Evolutionary conservation across 257 asterid species (phyloP).

Genomic region (Fraxinus anomala): DNA sequence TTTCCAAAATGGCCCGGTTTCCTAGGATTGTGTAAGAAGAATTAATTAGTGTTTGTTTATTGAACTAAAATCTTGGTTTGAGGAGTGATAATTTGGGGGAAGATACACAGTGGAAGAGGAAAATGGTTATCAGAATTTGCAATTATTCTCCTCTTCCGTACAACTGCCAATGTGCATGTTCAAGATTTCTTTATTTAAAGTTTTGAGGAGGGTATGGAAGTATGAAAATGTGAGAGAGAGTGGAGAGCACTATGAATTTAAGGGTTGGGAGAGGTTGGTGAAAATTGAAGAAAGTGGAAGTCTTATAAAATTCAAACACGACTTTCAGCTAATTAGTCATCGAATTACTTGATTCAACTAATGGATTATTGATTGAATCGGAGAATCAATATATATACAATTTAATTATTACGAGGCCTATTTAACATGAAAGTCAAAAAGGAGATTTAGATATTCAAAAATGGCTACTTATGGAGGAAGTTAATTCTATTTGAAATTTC

Average conservation of each 20-base stretch:
- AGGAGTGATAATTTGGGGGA: neutral
- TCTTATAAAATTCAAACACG: neutral
- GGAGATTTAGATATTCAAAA: too few species aligned
- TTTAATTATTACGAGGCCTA: too few species aligned
- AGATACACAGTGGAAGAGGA: neutral
- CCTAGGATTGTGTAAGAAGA: neutral
- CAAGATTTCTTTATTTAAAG: constrained; percentile 1
- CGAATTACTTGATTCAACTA: too few species aligned
- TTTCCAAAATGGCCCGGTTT: constrained; percentile 4
- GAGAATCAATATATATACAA: too few species aligned
- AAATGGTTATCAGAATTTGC: neutral
- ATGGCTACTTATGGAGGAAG: too few species aligned
- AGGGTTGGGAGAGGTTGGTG: neutral
- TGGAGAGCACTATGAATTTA: neutral
- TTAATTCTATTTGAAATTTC: too few species aligned
- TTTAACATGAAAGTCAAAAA: too few species aligned
- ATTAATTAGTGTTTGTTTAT: neutral
- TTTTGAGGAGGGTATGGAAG: neutral
- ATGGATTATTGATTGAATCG: neutral
- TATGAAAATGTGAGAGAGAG: neutral
- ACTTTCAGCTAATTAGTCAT: neutral
- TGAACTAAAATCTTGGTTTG: neutral
- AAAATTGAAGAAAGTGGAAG: neutral
- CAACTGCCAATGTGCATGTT: neutral
- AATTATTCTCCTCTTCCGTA: constrained; percentile 3